Conservation (phyloP, 768 basidiomycete species). For the Termitomyces sp. region DNA sequence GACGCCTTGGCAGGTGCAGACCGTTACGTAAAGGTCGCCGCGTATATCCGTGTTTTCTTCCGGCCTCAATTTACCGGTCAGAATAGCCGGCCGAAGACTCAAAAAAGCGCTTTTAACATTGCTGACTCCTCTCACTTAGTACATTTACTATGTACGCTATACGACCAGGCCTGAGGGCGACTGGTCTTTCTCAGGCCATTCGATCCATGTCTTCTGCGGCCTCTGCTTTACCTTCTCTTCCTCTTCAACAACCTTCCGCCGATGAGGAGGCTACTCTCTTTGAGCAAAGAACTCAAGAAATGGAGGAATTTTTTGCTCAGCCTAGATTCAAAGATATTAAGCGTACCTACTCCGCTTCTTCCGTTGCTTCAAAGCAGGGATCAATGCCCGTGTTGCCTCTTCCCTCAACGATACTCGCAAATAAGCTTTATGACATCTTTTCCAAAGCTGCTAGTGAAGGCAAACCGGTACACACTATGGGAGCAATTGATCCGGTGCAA, state of each 20-base stretch:
- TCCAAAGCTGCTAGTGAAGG: constrained; percentile 54
- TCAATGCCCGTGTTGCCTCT: constrained; percentile 74
- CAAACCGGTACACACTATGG: constrained; percentile 83
- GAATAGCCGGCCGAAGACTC: neutral
- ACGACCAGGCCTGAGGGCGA: constrained; percentile 21
- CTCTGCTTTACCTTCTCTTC: constrained; percentile 33
- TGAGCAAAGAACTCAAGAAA: constrained; percentile 51
- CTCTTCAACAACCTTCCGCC: constrained; percentile 51
- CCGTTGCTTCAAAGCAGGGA: constrained; percentile 87
- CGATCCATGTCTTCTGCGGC: constrained; percentile 37
- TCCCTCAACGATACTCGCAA: constrained; percentile 71
- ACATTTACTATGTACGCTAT: constrained; percentile 22
- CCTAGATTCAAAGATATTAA: constrained; percentile 70
- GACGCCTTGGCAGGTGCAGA: too few relatives aligned
- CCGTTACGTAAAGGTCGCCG: neutral
- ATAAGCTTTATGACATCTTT: constrained; percentile 77
- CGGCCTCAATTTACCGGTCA: neutral
- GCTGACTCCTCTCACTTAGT: neutral
- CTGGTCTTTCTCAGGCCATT: constrained; percentile 17
- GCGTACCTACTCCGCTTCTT: constrained; percentile 74
- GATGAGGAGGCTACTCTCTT: constrained; percentile 56
- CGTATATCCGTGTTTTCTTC: neutral
- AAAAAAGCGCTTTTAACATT: neutral
- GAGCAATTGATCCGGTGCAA: constrained; percentile 89
- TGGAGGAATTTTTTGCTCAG: constrained; percentile 67